These are phyloP conservation scores for Emmonsia crescens DNA, from an alignment of 2,329 filamentous ascomycete genomes.

Conservation along the genomic window DNA sequence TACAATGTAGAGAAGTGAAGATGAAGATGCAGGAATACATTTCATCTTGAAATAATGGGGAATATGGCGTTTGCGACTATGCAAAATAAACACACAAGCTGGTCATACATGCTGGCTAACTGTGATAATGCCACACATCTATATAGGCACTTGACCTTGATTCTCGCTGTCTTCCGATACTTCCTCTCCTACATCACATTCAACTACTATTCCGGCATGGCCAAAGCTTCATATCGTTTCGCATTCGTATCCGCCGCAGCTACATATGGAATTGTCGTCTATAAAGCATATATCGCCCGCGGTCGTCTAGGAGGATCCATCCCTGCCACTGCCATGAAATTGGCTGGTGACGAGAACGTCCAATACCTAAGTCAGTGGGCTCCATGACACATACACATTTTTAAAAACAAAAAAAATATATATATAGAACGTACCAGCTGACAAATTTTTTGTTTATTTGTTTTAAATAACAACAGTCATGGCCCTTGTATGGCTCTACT, in stretches of 20 bases:
- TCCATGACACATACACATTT: no score
- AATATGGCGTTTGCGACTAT: neutral
- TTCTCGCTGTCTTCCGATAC: constrained; percentile 75
- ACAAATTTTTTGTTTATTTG: no score
- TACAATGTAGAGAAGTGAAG: neutral
- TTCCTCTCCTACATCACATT: constrained; percentile 75
- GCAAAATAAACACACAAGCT: neutral
- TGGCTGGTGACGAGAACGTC: constrained; percentile 86
- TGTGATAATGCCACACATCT: neutral
- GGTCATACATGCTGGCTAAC: constrained; percentile 5
- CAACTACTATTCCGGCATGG: constrained; percentile 70
- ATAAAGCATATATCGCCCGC: constrained; percentile 88
- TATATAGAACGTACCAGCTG: constrained; percentile 10
- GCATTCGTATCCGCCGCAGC: constrained; percentile 81
- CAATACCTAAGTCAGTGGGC: constrained; percentile 67
- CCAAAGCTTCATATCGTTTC: constrained; percentile 75
- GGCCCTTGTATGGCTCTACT: constrained; percentile 90
- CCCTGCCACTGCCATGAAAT: constrained; percentile 51
- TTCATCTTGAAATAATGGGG: neutral
- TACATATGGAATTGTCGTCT: constrained; percentile 96
- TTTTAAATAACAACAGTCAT: no score
- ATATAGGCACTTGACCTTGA: constrained; percentile 69
- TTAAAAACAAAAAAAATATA: no score
- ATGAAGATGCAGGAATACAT: neutral
- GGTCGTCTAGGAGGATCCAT: constrained; percentile 59